Evolutionary conservation across 345 rosid genomes (phyloP).

Genomic region (Angophora floribunda): DNA sequence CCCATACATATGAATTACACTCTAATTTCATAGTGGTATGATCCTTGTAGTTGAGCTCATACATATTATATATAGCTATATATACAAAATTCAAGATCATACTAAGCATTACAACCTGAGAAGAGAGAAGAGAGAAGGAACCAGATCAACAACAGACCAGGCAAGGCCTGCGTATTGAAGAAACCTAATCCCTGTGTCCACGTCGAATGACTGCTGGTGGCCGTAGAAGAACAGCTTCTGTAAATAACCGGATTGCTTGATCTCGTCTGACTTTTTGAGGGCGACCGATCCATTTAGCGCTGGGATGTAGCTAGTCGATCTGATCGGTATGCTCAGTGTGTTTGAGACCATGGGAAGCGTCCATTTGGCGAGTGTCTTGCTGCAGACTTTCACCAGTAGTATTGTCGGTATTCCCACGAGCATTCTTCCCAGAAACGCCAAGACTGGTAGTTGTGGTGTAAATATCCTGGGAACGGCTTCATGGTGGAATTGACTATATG

Average conservation of each 20-base stretch:
- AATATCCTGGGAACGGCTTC: constrained; percentile 57
- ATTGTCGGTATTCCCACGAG: constrained; percentile 82
- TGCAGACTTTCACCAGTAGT: constrained; percentile 77
- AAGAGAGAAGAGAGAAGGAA: constrained; percentile 58
- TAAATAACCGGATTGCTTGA: constrained; percentile 39
- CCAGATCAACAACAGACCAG: constrained; percentile 94
- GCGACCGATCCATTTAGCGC: constrained; percentile 30
- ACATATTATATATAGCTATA: neutral
- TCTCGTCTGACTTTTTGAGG: constrained; percentile 33
- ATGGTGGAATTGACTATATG: constrained; percentile 89
- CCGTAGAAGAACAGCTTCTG: constrained; percentile 40
- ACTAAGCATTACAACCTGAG: constrained; percentile 27
- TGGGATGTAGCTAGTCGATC: constrained; percentile 61
- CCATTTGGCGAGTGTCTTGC: constrained; percentile 90
- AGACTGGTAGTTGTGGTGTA: constrained; percentile 31
- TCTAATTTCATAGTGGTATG: neutral
- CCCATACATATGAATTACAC: neutral
- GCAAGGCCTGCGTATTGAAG: constrained; percentile 92
- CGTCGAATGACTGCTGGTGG: constrained; percentile 43
- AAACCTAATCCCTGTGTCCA: constrained; percentile 83
- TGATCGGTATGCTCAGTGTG: constrained; percentile 67
- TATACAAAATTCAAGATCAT: neutral
- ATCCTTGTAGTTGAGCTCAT: neutral
- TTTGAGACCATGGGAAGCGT: constrained; percentile 65
- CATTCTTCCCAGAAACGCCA: constrained; percentile 51